Evolutionary conservation across 169 alveolate species (phyloP).

Genomic region (Babesia bovis): DNA sequence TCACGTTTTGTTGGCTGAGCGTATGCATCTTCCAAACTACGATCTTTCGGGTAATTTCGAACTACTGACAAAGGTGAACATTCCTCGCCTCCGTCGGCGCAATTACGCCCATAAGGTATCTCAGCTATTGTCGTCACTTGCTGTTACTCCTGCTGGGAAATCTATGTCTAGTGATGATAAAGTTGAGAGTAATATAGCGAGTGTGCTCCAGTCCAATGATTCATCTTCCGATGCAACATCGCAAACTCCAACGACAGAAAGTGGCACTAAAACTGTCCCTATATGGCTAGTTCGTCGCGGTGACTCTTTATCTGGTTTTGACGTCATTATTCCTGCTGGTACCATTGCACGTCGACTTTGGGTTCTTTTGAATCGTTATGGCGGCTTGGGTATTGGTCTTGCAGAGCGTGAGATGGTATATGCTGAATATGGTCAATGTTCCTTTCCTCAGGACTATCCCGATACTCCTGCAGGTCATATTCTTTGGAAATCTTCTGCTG

Average conservation of each 20-base stretch:
- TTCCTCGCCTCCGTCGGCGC: conserved; percentile 29
- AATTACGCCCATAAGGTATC: conserved; percentile 41
- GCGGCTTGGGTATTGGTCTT: conserved; percentile 55
- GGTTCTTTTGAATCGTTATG: conserved; percentile 53
- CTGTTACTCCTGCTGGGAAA: not conserved
- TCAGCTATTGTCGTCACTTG: conserved; percentile 26
- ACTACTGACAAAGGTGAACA: conserved; percentile 17
- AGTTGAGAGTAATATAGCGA: not conserved
- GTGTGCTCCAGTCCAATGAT: not conserved
- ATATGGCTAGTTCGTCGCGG: conserved; percentile 52
- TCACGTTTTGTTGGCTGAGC: conserved; percentile 6
- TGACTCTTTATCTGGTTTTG: conserved; percentile 42
- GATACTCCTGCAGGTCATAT: conserved; percentile 58
- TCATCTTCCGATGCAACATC: not conserved
- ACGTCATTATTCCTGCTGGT: conserved; percentile 50
- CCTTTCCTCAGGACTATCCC: conserved; percentile 68
- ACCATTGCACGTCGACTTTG: conserved; percentile 53
- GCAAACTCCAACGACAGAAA: not conserved
- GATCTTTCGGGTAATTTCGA: not conserved
- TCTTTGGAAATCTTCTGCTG: conserved; percentile 5
- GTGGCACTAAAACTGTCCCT: conserved; percentile 22
- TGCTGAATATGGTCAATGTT: conserved; percentile 20
- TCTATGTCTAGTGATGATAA: not conserved
- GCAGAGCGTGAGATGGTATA: conserved; percentile 44
- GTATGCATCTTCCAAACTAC: conserved; percentile 1